These are phyloP conservation scores for Pterocarpus macrocarpus DNA, from an alignment of 306 rosid species.

Conservation along the genomic window DNA sequence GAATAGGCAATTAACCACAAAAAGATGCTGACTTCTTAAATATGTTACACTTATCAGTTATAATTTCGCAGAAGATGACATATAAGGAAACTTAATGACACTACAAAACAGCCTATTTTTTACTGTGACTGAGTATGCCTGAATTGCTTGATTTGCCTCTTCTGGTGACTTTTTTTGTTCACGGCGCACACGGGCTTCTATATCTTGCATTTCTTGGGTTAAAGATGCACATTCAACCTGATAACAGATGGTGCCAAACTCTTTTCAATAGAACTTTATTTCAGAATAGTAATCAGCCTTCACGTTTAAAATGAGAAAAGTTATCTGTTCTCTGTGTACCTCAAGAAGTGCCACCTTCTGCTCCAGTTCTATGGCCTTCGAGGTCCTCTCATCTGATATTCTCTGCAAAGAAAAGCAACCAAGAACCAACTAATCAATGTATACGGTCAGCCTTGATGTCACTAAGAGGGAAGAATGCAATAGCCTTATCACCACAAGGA, in stretches of 20 bases:
- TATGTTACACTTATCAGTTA: conserved; percentile 2
- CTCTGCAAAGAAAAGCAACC: conserved; percentile 62
- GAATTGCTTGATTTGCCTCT: conserved; percentile 90
- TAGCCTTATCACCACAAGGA: conserved; percentile 14
- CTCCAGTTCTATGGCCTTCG: conserved; percentile 92
- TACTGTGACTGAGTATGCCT: conserved; percentile 56
- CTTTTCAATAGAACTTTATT: conserved; percentile 22
- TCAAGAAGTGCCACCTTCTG: conserved; percentile 95
- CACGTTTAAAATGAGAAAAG: conserved; percentile 13
- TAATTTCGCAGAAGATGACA: background rate
- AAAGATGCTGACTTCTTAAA: background rate
- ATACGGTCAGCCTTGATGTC: conserved; percentile 26
- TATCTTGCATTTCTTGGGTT: conserved; percentile 96
- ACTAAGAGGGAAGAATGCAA: background rate
- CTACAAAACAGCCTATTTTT: background rate
- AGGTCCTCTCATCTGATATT: conserved; percentile 89
- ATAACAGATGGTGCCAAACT: conserved; percentile 37
- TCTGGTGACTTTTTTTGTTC: conserved; percentile 91
- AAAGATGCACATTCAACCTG: conserved; percentile 95
- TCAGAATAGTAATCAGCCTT: conserved; percentile 16
- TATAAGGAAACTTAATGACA: conserved; percentile 8
- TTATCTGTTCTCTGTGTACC: conserved; percentile 58
- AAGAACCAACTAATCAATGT: conserved; percentile 39
- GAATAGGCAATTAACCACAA: background rate
- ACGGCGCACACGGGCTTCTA: conserved; percentile 86